These are phyloP conservation scores for Talaromyces sp. DNA, from an alignment of 2,329 filamentous ascomycete genomes.

Conservation along the genomic window DNA sequence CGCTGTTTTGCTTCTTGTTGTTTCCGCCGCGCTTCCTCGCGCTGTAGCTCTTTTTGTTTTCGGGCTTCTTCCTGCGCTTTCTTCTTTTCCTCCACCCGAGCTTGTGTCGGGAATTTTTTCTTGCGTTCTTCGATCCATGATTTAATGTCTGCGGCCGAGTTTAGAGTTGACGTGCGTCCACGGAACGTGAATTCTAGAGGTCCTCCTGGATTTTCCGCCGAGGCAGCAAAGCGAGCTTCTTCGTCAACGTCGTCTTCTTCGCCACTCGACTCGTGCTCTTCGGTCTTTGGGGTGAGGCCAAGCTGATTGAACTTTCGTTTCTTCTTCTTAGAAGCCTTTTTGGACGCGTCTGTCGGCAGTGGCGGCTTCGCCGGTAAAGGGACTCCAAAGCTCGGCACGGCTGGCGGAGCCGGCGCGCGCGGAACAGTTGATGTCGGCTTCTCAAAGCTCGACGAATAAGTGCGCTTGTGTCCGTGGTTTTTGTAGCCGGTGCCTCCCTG, in stretches of 20 bases:
- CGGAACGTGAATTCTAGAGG: slow-evolving; percentile 51
- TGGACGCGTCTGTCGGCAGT: slow-evolving; percentile 25
- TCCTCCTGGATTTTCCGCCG: slow-evolving; percentile 14
- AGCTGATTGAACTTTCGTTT: slow-evolving; percentile 44
- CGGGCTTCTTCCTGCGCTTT: slow-evolving; percentile 62
- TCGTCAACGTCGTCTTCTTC: slow-evolving; percentile 44
- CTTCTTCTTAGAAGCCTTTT: slow-evolving; percentile 33
- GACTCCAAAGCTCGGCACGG: slow-evolving; percentile 41
- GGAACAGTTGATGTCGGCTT: slow-evolving; percentile 26
- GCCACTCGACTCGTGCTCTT: slow-evolving; percentile 43
- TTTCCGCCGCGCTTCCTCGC: slow-evolving; percentile 12
- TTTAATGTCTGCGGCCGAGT: slow-evolving; percentile 62
- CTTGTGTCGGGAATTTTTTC: slow-evolving; percentile 73
- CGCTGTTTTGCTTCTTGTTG: slow-evolving; percentile 27
- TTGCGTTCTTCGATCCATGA: slow-evolving; percentile 77
- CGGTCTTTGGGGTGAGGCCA: slow-evolving; percentile 41
- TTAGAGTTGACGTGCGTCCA: slow-evolving; percentile 50
- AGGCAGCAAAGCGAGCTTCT: slow-evolving; percentile 38
- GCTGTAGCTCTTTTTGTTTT: slow-evolving; percentile 27
- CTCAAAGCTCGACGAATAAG: slow-evolving; percentile 32
- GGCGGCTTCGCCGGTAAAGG: slow-evolving; percentile 41
- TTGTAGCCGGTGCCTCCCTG: slow-evolving; percentile 14
- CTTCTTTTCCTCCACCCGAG: slow-evolving; percentile 58
- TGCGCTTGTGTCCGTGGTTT: slow-evolving; percentile 29
- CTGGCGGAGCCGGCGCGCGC: slow-evolving; percentile 34